Conservation (phyloP, 2,329 filamentous ascomycete species). For the Nemania sp. region DNA sequence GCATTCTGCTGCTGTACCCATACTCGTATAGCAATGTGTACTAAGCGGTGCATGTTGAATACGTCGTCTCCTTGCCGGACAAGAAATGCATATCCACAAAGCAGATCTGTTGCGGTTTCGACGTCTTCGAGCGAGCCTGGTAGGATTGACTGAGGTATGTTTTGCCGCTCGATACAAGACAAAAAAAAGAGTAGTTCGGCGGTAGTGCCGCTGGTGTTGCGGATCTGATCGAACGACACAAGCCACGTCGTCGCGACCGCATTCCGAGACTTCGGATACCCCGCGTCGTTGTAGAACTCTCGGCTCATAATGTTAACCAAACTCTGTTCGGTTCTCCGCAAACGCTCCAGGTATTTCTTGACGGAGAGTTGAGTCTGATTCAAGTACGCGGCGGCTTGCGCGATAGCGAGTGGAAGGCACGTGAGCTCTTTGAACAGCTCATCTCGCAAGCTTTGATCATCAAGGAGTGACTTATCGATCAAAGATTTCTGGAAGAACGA, state of each 20-base stretch:
- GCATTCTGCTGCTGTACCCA: constrained; percentile 37
- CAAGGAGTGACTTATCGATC: constrained; percentile 39
- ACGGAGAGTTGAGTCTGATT: neutral
- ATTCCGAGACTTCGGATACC: constrained; percentile 39
- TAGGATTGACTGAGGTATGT: constrained; percentile 43
- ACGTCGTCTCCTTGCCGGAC: constrained; percentile 28
- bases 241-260: constrained; percentile 45
- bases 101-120: constrained; percentile 36
- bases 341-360: constrained; percentile 25
- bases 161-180: constrained; percentile 45
- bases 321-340: constrained; percentile 39
- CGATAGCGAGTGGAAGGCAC: constrained; percentile 47
- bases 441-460: constrained; percentile 11
- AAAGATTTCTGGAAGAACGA: constrained; percentile 35
- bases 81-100: constrained; percentile 42
- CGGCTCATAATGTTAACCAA: constrained; percentile 38
- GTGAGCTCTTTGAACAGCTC: constrained; percentile 41
- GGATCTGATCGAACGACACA: constrained; percentile 47
- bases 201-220: constrained; percentile 34
- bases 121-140: constrained; percentile 25
- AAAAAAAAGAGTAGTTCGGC: constrained; percentile 45
- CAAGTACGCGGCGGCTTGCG: constrained; percentile 45
- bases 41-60: constrained; percentile 44
- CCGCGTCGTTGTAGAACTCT: constrained; percentile 41
- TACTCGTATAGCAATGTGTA: constrained; percentile 39